A percentile compares a stretch with the other conserved stretches of the same genome.
Conservation (phyloP, 768 basidiomycete genomes). For the Boletus subparvulus region DNA sequence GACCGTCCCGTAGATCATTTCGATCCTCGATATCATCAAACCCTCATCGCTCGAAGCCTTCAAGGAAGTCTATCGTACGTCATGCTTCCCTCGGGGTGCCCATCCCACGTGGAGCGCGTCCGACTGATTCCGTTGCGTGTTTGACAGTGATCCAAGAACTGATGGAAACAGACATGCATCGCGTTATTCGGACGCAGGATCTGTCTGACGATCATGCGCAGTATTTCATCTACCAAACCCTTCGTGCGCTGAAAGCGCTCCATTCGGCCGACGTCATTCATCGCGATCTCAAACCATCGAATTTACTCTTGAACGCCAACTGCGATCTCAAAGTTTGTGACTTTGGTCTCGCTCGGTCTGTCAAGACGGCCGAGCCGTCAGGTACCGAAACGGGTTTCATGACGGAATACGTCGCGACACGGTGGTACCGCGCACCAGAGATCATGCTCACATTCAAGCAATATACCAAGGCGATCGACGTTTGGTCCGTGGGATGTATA, state of each 20-base stretch:
- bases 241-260: conserved; percentile 92
- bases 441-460: conserved; percentile 99
- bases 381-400: conserved; percentile 87
- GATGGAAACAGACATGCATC: conserved; percentile 97
- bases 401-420: conserved; percentile 97
- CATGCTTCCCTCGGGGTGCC: neutral
- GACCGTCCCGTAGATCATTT: conserved; percentile 62
- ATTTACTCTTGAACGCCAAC: conserved; percentile 95
- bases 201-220: conserved; percentile 94
- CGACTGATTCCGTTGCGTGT: conserved; percentile 2
- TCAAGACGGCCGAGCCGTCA: conserved; percentile 80
- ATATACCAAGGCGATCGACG: conserved; percentile 94
- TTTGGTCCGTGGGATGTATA: conserved; percentile 87
- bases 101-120: neutral
- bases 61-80: conserved; percentile 80
- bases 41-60: conserved; percentile 78
- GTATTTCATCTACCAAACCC: conserved; percentile 92
- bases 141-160: conserved; percentile 80
- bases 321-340: conserved; percentile 95
- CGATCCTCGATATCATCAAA: conserved; percentile 86
- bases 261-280: conserved; percentile 97
- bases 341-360: conserved; percentile 92
- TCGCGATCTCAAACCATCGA: conserved; percentile 95
- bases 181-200: conserved; percentile 93
- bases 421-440: conserved; percentile 99